Base-by-base conservation (phyloP, 1,284 basidiomycete genomes). In the Tylopilus orsonianus region DNA sequence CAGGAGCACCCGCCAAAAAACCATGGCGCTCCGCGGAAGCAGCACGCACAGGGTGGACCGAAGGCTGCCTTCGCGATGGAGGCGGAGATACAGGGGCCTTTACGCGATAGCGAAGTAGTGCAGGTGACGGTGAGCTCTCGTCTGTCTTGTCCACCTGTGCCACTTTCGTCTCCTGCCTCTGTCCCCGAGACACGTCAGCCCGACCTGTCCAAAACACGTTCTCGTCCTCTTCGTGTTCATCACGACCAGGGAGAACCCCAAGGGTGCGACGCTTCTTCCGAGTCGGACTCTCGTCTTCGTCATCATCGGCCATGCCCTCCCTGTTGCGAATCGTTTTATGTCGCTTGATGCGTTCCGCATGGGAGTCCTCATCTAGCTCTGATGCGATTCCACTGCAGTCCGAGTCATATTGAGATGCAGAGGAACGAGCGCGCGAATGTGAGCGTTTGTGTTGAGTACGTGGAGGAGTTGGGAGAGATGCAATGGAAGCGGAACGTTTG, bases 71-170 rank as follows among this genome's bases (percentile, higher is more conserved):
- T 46, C 69, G 62, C 14, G 70, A 72, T 1, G 71, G 71, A 14
- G 70, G 70, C 4, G 71, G 71, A 0, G 71, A 72, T 35, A 71
- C 68, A 12, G 69, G 69, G 22, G 60, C 61, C 37, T 55, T 64
- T 30, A 56, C 58, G 23, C 58, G 61, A 46, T 59, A 65, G 3
- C 35, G 46, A 12, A 69, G 54, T 48, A 69, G 42, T 4, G 60
- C 56, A 12, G 63, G 59, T 0, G 63, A 60, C 42, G 57, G 65
- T 14, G 56, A 66, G 27, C 45, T 41, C 8, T 48, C 53, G 37
- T 43, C 55, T 41, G 42, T 54, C 49, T 54, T 36, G 32, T 54
- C 52, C 16, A 48, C 35, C 13, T 39, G 44, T 19, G 34, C 22
- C 4, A 23, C 32, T 20, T 36, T 44, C 40, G 44, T 42, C 46